Evolutionary conservation across 495 filamentous ascomycete species (phyloP).

Genomic region (Hypoxylon perforatum): DNA sequence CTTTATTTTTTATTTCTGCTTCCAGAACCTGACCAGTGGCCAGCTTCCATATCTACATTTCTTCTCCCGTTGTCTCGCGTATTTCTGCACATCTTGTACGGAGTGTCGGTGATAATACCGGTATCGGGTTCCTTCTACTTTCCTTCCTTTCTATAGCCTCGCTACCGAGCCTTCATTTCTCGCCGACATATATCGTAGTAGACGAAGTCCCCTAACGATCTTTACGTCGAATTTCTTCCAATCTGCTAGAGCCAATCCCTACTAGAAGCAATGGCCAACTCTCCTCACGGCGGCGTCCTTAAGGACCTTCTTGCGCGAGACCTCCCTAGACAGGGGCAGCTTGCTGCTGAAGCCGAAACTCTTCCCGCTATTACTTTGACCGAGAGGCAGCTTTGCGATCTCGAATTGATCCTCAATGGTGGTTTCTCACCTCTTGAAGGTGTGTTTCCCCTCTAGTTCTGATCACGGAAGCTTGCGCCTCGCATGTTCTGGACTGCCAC

Average conservation of each 20-base stretch:
- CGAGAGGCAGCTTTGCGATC: slow-evolving; percentile 96
- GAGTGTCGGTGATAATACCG: slow-evolving; percentile 8
- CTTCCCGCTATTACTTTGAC: slow-evolving; percentile 85
- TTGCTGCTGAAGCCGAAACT: slow-evolving; percentile 84
- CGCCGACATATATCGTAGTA: background rate
- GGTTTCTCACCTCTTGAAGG: slow-evolving; percentile 98
- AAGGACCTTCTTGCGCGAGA: slow-evolving; percentile 97
- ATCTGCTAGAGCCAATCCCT: too few relatives aligned
- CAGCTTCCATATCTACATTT: background rate
- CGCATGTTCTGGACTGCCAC: slow-evolving; percentile 27
- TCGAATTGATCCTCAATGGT: slow-evolving; percentile 94
- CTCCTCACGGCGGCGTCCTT: slow-evolving; percentile 94
- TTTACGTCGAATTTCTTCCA: background rate
- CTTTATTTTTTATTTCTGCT: slow-evolving; percentile 1
- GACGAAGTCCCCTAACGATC: background rate
- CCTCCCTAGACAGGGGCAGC: slow-evolving; percentile 76
- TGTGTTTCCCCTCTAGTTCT: slow-evolving; percentile 54
- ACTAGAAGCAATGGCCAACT: slow-evolving; percentile 66
- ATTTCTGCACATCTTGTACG: background rate
- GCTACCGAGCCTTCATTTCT: slow-evolving; percentile 5
- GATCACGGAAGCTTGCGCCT: slow-evolving; percentile 2
- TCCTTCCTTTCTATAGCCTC: slow-evolving; percentile 5
- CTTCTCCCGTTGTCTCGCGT: slow-evolving; percentile 1
- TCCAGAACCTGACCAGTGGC: background rate
- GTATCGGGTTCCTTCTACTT: background rate